These are phyloP conservation scores for Aureobasidium leucospermi DNA, from an alignment of 2,329 filamentous ascomycete genomes.

Conservation along the genomic window DNA sequence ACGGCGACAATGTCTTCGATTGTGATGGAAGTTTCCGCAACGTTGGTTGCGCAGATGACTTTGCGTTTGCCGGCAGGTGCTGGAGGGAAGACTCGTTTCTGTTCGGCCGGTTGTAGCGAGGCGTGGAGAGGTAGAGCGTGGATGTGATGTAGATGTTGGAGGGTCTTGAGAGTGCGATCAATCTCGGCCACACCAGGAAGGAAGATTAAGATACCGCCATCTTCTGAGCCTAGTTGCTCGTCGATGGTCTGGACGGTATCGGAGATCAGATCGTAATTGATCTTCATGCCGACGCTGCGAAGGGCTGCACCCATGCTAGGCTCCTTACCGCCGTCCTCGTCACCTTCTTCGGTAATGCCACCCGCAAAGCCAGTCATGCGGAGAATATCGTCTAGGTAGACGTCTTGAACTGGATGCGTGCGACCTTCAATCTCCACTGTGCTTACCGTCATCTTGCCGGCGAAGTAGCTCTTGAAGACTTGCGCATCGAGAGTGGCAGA, in stretches of 20 bases:
- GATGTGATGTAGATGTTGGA: constrained; percentile 58
- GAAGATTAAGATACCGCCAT: constrained; percentile 92
- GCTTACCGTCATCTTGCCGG: constrained; percentile 50
- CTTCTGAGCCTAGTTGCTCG: constrained; percentile 60
- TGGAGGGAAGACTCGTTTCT: constrained; percentile 74
- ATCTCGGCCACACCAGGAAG: constrained; percentile 90
- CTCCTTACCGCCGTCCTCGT: constrained; percentile 43
- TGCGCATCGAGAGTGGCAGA: constrained; percentile 88
- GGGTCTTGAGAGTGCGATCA: constrained; percentile 63
- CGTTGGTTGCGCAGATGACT: constrained; percentile 90
- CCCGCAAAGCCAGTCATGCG: constrained; percentile 63
- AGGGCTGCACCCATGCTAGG: constrained; percentile 33
- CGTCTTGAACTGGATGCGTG: constrained; percentile 83
- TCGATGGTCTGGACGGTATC: constrained; percentile 79
- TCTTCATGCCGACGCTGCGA: constrained; percentile 56
- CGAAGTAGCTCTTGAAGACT: constrained; percentile 80
- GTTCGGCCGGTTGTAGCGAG: constrained; percentile 79
- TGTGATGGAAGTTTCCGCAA: constrained; percentile 96
- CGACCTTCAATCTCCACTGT: constrained; percentile 80
- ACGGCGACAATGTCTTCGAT: constrained; percentile 96
- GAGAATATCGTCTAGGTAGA: constrained; percentile 82
- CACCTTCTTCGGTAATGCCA: constrained; percentile 31
- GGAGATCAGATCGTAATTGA: constrained; percentile 84
- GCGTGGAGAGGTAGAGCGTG: constrained; percentile 86
- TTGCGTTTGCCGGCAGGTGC: constrained; percentile 78